Evolutionary conservation across 805 yeast genomes (phyloP), one percentile per base, ranked within the genome.

Genomic region (Saturnispora diversa): DNA sequence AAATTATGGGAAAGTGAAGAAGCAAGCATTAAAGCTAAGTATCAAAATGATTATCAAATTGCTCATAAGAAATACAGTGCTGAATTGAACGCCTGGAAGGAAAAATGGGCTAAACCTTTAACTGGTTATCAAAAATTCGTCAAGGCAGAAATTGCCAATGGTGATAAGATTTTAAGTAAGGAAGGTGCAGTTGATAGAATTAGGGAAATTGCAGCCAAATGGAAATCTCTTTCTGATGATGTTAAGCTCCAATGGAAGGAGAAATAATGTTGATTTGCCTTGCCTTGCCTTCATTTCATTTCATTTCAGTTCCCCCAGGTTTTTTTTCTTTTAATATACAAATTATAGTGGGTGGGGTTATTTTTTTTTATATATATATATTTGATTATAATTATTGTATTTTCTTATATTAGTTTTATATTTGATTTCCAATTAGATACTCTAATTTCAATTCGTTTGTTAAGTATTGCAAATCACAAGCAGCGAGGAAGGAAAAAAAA

Each of bases 41-140:
- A 46, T 35, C 20, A 28, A 4, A 22, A 22, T 7, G 16, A 42
- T 24, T 42, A 42, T 25, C 37, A 38, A 12, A 17, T 11, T 7
- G 35, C 25, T 10, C 31, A 30, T 17, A 49, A 31, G 11, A 22
- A 45, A 27, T 49, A 53, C 19, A 17, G 19, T 1, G 36, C 39
- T 16, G 49, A 40, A 4, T n/a, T 49, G 19, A 50, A 45, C 1
- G 54, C 45, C 2, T 58, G 62, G 62, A 47, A 45, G 16, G 44
- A 33, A 7, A 54, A 54, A 28, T 53, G 48, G 27, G 50, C 50
- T 12, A 42, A 40, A 17, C 50, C 51, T 28, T 39, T 49, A 8
- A 32, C 49, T 7, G 54, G 52, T 17, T 58, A 54, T 44, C 42
- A 39, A 24, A 51, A 50, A 29, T 58, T 49, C 32, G 42, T 51